phyloP scores from a whole-genome alignment of 305 asterid species.

The Andrographis paniculata region DNA sequence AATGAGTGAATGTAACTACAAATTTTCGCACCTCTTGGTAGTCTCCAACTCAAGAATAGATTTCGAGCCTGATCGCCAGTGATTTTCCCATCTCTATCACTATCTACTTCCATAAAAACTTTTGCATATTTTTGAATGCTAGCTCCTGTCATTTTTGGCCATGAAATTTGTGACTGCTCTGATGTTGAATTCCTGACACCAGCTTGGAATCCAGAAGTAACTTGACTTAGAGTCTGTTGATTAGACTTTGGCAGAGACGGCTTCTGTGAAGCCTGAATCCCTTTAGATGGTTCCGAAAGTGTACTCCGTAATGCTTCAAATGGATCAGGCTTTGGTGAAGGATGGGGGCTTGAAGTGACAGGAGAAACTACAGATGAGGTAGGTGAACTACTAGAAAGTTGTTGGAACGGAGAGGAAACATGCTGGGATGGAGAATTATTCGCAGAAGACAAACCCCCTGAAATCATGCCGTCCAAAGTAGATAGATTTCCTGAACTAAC shows the following conservation, averaged over 20 bases:
- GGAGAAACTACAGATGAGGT: constrained; percentile 48
- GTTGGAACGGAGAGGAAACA: constrained; percentile 42
- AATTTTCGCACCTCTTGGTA: constrained; percentile 63
- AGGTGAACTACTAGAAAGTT: constrained; percentile 32
- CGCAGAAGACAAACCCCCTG: constrained; percentile 58
- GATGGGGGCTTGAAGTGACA: constrained; percentile 32
- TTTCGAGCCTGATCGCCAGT: constrained; percentile 85
- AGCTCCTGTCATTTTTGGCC: constrained; percentile 97
- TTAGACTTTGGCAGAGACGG: constrained; percentile 47
- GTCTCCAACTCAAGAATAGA: constrained; percentile 88
- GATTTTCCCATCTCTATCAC: constrained; percentile 81
- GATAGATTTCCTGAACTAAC: constrained; percentile 42
- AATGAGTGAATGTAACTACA: constrained; percentile 6
- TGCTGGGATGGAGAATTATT: constrained; percentile 40
- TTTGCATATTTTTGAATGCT: constrained; percentile 81
- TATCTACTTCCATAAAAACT: constrained; percentile 84
- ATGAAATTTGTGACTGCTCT: constrained; percentile 57
- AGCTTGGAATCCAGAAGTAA: constrained; percentile 40
- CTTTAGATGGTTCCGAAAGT: constrained; percentile 41
- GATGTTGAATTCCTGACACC: constrained; percentile 34
- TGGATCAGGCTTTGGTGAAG: constrained; percentile 59
- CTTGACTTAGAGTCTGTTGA: constrained; percentile 55
- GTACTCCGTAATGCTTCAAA: constrained; percentile 67
- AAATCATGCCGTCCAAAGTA: constrained; percentile 36
- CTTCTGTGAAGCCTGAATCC: constrained; percentile 39